Evolutionary conservation across 108 stramenopile species (phyloP).

Genomic region (Pseudonitzschia delicatissima): DNA sequence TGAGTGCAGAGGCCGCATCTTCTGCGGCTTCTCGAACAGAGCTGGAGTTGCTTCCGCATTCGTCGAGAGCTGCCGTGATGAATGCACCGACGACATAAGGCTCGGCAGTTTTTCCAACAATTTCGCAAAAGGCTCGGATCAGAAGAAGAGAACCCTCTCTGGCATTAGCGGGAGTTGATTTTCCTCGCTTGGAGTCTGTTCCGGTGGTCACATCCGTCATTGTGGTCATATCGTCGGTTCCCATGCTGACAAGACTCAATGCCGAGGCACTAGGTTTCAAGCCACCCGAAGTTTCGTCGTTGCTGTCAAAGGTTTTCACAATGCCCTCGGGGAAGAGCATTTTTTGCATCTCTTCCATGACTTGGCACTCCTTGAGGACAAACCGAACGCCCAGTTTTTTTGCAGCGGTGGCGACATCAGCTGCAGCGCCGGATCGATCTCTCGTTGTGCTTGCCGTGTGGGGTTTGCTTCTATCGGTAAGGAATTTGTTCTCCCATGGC

Average conservation of each 20-base stretch:
- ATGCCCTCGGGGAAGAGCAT: constrained; percentile 74
- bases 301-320: constrained; percentile 46
- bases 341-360: constrained; percentile 68
- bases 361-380: constrained; percentile 69
- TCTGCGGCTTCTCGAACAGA: constrained; percentile 78
- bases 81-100: constrained; percentile 79
- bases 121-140: constrained; percentile 79
- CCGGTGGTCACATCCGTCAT: constrained; percentile 40
- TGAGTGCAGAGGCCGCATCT: constrained; percentile 63
- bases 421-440: constrained; percentile 64
- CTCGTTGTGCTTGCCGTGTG: constrained; percentile 67
- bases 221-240: constrained; percentile 32
- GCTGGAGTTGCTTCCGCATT: constrained; percentile 65
- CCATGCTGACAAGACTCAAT: constrained; percentile 69
- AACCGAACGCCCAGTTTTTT: constrained; percentile 55
- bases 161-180: constrained; percentile 73
- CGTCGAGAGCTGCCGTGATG: constrained; percentile 79
- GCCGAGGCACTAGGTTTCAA: constrained; percentile 74
- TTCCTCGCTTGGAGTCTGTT: constrained; percentile 74
- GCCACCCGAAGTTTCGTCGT: constrained; percentile 47
- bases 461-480: constrained; percentile 57
- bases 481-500: constrained; percentile 62
- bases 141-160: constrained; percentile 76
- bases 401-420: constrained; percentile 70
- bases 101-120: constrained; percentile 59